Evolutionary conservation across 176 grass and related monocot species (phyloP).

Genomic region (Carex scoparia): DNA sequence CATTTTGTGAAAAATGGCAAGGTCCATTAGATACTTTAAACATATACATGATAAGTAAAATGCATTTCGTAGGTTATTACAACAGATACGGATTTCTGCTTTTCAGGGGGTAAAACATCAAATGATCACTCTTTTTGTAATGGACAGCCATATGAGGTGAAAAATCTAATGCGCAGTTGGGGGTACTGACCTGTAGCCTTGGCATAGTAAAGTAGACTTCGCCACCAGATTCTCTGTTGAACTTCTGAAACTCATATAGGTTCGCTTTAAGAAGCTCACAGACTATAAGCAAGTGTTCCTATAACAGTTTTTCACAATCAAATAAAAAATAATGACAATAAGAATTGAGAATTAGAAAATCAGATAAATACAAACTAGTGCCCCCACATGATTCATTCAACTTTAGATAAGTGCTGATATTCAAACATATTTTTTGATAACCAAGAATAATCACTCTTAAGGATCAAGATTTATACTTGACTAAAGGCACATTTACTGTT

Average conservation of each 20-base stretch:
- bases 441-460: not conserved
- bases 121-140: not conserved
- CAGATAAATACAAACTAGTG: not conserved
- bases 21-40: not conserved
- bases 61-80: not conserved
- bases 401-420: not conserved
- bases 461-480: not conserved
- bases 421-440: not conserved
- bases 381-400: not conserved
- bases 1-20: not conserved
- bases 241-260: slow-evolving; percentile 98
- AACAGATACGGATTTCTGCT: not conserved
- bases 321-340: not conserved
- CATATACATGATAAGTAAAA: not conserved
- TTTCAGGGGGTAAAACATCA: not conserved
- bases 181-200: slow-evolving; percentile 66
- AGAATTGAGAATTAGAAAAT: slow-evolving; percentile 1
- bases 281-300: slow-evolving; percentile 98
- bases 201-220: slow-evolving; percentile 99
- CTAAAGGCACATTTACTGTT: not conserved
- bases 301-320: slow-evolving; percentile 22
- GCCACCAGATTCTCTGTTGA: slow-evolving; percentile 98
- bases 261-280: slow-evolving; percentile 99
- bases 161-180: not conserved
- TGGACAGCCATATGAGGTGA: not conserved